phyloP scores from a whole-genome alignment of 2,329 filamentous ascomycete species.

The Diaporthe amygdali region DNA sequence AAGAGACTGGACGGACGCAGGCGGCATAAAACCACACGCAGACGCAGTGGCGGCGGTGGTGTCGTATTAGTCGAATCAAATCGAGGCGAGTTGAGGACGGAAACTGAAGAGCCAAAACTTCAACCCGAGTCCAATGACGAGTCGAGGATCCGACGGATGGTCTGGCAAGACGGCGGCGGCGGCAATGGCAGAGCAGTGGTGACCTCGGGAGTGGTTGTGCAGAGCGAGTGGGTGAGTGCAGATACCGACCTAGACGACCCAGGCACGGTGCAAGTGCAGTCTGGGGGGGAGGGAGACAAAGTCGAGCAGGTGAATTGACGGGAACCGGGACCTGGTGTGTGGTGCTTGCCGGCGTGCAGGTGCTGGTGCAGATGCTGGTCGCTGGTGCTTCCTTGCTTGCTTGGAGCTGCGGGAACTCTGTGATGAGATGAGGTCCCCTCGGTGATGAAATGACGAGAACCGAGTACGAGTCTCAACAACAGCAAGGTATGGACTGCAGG shows the following conservation, averaged over 20 bases:
- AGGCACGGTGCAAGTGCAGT: background rate
- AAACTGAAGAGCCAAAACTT: background rate
- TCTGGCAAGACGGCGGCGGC: conserved; percentile 21
- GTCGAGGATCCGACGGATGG: conserved; percentile 4
- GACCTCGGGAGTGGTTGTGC: background rate
- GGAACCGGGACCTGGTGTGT: background rate
- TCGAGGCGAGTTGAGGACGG: background rate
- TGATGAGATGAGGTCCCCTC: conserved; percentile 3
- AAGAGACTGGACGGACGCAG: background rate
- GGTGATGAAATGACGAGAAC: conserved; percentile 6
- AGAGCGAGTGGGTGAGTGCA: background rate
- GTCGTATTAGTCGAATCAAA: background rate
- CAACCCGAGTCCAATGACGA: background rate
- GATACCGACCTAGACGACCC: background rate
- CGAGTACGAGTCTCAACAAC: conserved; percentile 9
- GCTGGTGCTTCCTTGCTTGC: background rate
- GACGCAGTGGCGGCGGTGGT: background rate
- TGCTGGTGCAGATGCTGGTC: background rate
- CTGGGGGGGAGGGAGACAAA: background rate
- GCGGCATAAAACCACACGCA: conserved; percentile 1
- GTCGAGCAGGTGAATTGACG: background rate
- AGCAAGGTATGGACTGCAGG: background rate
- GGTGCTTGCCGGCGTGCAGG: no score
- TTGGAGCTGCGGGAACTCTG: conserved; percentile 7
- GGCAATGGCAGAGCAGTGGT: conserved; percentile 3